These are phyloP conservation scores for Exophiala sideris DNA, from an alignment of 2,329 filamentous ascomycete genomes.

Conservation along the genomic window DNA sequence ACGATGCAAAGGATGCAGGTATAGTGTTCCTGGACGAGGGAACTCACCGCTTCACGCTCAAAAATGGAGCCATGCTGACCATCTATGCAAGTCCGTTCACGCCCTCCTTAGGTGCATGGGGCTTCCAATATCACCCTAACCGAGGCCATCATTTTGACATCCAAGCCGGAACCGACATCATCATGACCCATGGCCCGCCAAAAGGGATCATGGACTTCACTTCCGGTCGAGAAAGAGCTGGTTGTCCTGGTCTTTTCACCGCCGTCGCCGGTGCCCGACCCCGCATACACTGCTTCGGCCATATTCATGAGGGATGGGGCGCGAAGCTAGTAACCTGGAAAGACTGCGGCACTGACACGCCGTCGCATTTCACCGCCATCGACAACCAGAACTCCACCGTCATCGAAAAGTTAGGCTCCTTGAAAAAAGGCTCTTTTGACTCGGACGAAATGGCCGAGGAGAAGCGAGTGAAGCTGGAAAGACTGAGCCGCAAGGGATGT, in stretches of 20 bases:
- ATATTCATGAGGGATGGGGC: conserved; percentile 54
- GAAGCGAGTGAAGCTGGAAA: conserved; percentile 8
- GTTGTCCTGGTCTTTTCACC: conserved; percentile 34
- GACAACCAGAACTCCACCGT: conserved; percentile 41
- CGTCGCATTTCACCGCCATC: conserved; percentile 48
- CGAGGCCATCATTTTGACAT: conserved; percentile 40
- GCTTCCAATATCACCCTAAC: conserved; percentile 47
- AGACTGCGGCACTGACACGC: conserved; percentile 28
- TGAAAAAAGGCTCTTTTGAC: conserved; percentile 18
- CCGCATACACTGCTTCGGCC: conserved; percentile 40
- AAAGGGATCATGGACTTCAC: conserved; percentile 49
- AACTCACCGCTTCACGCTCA: conserved; percentile 45
- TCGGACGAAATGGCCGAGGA: conserved; percentile 3
- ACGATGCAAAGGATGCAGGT: conserved; percentile 36
- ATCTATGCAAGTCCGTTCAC: conserved; percentile 57
- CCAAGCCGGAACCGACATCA: conserved; percentile 41
- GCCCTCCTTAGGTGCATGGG: conserved; percentile 46
- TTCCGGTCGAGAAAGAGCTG: conserved; percentile 29
- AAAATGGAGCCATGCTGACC: conserved; percentile 49
- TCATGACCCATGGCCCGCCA: conserved; percentile 56
- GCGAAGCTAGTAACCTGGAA: conserved; percentile 54
- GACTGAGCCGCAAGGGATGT: conserved; percentile 30
- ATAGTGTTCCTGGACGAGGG: conserved; percentile 53
- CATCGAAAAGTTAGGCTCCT: conserved; percentile 31
- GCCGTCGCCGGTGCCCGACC: conserved; percentile 34